These are phyloP conservation scores for Musa acuminata DNA, from an alignment of 176 grass and related monocot species.

Conservation along the genomic window DNA sequence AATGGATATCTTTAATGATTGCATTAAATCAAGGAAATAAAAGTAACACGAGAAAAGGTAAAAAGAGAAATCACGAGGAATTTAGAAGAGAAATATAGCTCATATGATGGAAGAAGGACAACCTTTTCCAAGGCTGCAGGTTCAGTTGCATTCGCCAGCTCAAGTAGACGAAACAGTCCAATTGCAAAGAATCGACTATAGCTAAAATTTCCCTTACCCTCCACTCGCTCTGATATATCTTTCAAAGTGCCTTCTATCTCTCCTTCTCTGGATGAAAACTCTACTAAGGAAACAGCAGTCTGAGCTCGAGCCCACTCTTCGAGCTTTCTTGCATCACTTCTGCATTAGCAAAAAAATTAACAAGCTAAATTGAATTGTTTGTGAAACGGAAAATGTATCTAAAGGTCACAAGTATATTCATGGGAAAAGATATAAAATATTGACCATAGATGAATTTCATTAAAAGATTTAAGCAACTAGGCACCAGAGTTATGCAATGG, in stretches of 20 bases:
- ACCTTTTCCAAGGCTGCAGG: conserved; percentile 80
- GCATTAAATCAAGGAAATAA: too few relatives aligned
- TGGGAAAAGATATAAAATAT: too few relatives aligned
- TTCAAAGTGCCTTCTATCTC: conserved; percentile 72
- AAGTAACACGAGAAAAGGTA: not conserved
- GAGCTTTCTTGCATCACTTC: conserved; percentile 48
- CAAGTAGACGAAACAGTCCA: conserved; percentile 89
- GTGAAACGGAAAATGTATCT: not conserved
- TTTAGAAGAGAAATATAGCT: not conserved
- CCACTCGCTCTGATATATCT: conserved; percentile 83
- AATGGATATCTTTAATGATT: too few relatives aligned
- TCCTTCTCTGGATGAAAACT: conserved; percentile 77
- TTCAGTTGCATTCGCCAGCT: conserved; percentile 81
- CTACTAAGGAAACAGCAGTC: conserved; percentile 58
- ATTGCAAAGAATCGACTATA: conserved; percentile 92
- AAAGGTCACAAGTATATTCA: too few relatives aligned
- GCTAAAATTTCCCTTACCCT: conserved; percentile 78
- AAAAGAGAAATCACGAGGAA: not conserved
- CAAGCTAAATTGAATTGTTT: not conserved
- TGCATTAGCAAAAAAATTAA: conserved; percentile 2
- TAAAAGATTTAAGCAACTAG: too few relatives aligned
- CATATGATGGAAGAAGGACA: conserved; percentile 20
- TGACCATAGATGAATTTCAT: too few relatives aligned
- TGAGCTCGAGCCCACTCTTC: conserved; percentile 90
- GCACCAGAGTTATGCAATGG: too few relatives aligned